Evolutionary conservation across 768 basidiomycete genomes (phyloP).

Genomic region (Trametes meyenii): DNA sequence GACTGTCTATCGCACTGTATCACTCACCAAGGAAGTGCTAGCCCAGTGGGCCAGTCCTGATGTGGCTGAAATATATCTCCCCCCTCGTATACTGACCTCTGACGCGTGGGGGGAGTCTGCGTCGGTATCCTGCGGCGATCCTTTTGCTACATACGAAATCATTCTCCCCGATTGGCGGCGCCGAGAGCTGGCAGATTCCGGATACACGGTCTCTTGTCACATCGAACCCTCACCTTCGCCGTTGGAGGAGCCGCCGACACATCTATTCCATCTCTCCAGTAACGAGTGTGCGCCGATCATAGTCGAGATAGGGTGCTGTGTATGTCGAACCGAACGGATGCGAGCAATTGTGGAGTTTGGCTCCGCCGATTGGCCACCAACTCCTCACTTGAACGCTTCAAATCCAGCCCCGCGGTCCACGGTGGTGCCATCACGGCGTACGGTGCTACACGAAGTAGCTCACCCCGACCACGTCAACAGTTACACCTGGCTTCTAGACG

Average conservation of each 20-base stretch:
- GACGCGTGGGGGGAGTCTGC: not conserved
- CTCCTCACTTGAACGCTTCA: not conserved
- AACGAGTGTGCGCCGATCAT: not conserved
- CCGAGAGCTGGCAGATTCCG: not conserved
- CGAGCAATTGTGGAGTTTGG: not conserved
- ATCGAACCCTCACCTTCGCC: not conserved
- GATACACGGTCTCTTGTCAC: not conserved
- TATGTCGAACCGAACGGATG: not conserved
- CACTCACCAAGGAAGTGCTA: not conserved
- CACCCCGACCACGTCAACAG: conserved; percentile 1
- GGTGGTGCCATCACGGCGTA: not conserved
- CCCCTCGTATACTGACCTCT: not conserved
- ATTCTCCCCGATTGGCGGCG: not conserved
- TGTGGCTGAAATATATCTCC: not conserved
- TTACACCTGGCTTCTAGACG: not conserved
- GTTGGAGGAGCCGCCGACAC: not conserved
- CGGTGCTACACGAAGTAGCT: not conserved
- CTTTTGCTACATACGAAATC: not conserved
- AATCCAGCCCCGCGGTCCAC: not conserved
- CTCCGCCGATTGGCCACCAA: not conserved
- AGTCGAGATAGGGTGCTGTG: not conserved
- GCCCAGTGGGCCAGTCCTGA: not conserved
- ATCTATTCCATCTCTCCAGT: not conserved
- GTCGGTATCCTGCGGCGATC: not conserved
- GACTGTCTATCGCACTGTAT: not conserved